phyloP scores from a whole-genome alignment of 202 grass and related monocot genomes.

The Schoenoplectus tabernaemontani region DNA sequence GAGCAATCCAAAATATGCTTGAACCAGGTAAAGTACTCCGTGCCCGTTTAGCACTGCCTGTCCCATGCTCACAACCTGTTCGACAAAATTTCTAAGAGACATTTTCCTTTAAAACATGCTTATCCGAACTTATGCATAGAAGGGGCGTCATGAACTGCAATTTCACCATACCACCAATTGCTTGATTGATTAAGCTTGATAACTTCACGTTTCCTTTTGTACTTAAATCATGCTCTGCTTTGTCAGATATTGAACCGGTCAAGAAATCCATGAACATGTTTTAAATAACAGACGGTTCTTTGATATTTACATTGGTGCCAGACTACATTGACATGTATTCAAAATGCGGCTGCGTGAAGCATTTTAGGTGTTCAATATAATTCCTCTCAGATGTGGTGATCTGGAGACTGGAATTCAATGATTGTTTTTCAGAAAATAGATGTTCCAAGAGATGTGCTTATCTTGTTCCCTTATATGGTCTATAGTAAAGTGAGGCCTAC shows the following conservation, averaged over 20 bases:
- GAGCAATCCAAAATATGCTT: conserved; percentile 28
- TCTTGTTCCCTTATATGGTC: conserved; percentile 23
- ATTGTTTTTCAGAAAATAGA: conserved; percentile 28
- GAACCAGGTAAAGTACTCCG: conserved; percentile 41
- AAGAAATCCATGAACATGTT: conserved; percentile 36
- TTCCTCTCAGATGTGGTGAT: conserved; percentile 8
- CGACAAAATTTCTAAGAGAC: conserved; percentile 55
- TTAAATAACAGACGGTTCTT: no score
- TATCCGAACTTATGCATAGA: conserved; percentile 7
- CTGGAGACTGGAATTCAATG: conserved; percentile 27
- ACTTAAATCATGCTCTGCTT: conserved; percentile 52
- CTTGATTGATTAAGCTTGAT: conserved; percentile 36
- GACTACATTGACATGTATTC: conserved; percentile 29
- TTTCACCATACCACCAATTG: conserved; percentile 19
- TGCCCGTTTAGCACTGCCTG: conserved; percentile 32
- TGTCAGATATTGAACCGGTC: conserved; percentile 6
- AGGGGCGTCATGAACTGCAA: background rate
- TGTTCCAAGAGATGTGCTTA: background rate
- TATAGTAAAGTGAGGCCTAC: background rate
- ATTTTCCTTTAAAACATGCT: conserved; percentile 2
- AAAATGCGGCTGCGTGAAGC: conserved; percentile 18
- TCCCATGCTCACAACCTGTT: conserved; percentile 33
- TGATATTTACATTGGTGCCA: conserved; percentile 31
- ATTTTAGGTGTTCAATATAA: conserved; percentile 21
- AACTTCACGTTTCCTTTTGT: conserved; percentile 51